Base-by-base conservation (phyloP, 2,329 filamentous ascomycete species). In the Clarireedia sp. region DNA sequence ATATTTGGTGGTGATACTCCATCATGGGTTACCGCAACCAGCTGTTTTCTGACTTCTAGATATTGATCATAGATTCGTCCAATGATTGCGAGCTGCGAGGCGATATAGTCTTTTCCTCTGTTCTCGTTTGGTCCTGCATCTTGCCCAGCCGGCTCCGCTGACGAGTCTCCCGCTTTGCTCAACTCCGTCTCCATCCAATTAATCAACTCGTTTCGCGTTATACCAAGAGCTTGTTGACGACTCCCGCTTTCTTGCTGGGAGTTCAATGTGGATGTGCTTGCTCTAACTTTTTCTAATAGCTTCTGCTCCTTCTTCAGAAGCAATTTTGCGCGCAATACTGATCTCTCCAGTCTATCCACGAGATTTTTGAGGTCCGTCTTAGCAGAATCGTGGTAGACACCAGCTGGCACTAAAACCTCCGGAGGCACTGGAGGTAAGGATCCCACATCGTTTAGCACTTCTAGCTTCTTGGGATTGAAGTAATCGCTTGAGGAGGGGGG, bases 171-270 rank as follows among this genome's bases (percentile, higher is more conserved):
- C 16, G 80, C 79, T 54, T 78, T 80, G 51, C 74, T 71, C 21
- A 86, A 69, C 65, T 86, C 83, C 5, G 70, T 72, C 66, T 86
- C 83, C 55, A 86, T 84, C 83, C 83, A 86, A 55, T 70, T 73
- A 57, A 86, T 85, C 50, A 86, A 73, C 59, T 81, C 79, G 51
- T 78, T 77, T 16, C 83, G 75, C 10, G 82, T 80, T 7, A 71
- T 71, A 43, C 74, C 75, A 9, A 86, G 69, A 14, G 83, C 83
- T 48, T 75, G 71, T 2, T 82, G 45, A 45, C 60, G 60, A 45
- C 46, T 36, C 17, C 55, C 57, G 19, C 19, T 24, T 47, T 36
- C 48, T 23, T 51, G 14, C 8, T 10, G 48, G n/a, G 23, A 8
- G 10, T 51, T 48, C 14, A 54, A 6, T 8, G 8, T 44, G 9